Conservation (phyloP, 169 alveolate species). For the Eimeria falciformis region DNA sequence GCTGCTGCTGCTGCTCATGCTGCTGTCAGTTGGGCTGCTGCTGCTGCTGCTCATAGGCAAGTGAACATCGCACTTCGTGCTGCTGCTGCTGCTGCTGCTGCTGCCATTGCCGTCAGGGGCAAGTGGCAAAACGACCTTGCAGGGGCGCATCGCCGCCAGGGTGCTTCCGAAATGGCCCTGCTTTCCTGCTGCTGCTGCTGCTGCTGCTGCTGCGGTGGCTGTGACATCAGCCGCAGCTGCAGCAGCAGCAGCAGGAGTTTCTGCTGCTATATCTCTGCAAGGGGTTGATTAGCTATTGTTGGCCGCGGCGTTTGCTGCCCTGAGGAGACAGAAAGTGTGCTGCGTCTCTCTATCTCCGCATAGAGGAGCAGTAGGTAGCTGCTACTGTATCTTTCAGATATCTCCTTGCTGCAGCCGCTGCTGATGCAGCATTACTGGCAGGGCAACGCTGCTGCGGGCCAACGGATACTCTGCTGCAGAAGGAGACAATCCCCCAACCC, state of each 20-base stretch:
- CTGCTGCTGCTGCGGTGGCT: not conserved
- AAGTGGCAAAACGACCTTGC: not conserved
- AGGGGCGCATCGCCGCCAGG: not conserved
- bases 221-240: not conserved
- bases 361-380: not conserved
- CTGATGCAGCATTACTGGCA: not conserved
- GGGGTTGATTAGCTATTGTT: too few species aligned
- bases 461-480: not conserved
- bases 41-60: slow-evolving; percentile 54
- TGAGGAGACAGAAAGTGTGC: slow-evolving; percentile 2
- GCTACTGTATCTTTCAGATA: too few species aligned
- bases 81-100: slow-evolving; percentile 55
- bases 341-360: slow-evolving; percentile 18
- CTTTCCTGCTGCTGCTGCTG: slow-evolving; percentile 9
- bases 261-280: too few species aligned
- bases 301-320: too few species aligned
- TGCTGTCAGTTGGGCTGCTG: slow-evolving; percentile 17
- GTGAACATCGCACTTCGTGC: not conserved
- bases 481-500: not conserved
- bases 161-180: too few species aligned
- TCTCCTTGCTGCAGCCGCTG: slow-evolving; percentile 26
- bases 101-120: slow-evolving; percentile 31
- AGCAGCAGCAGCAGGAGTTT: slow-evolving; percentile 7
- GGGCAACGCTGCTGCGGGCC: slow-evolving; percentile 14
- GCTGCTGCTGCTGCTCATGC: slow-evolving; percentile 35